Base-by-base conservation (phyloP, 495 filamentous ascomycete genomes). In the Terfezia claveryi region DNA sequence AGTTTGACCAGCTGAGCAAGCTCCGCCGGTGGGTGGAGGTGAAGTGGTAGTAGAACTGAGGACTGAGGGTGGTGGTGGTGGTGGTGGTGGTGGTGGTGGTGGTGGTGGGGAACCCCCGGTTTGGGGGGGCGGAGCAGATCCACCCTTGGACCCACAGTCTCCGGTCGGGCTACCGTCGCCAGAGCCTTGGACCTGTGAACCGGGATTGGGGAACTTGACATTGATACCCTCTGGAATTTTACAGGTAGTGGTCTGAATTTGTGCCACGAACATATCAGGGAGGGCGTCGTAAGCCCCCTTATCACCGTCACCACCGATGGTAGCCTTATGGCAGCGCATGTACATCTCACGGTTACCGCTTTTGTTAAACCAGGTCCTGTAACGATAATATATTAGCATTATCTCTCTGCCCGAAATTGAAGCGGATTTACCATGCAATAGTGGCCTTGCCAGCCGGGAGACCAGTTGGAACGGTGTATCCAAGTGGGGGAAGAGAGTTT, bases 311-410 rank as follows among this genome's bases (percentile, higher is more conserved):
- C 75, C 77, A 5, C 72, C 73, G 59, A 94, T 75, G 6, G 73
- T 77, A 50, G 89, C 73, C 17, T 82, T 76, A 4, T 81, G 83
- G 58, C 88, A 95, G 74, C 88, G 87, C 87, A 92, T 93, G 73
- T 94, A 94, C 77, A 92, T 86, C 67, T 95, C 88, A 20, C 85
- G 77, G 70, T 87, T 86, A 51, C 86, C 86, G 54, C 87, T 65
- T 58, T 80, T 80, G 76, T 95, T 95, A 71, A 89, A 81, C 88
- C 88, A 95, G 4, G 82, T 82, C 74, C 56, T 58, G 32, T 37
- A 53, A 36, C 16, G 53, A 38, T 12, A 36, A 36, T 11, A 10
- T 54, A 7, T 20, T 57, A 20, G 23, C 8, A 20, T 8, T 56
- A 1, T 37, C 17, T 14, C 36, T 2, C 36, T 10, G 10, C 36